Evolutionary conservation across 768 basidiomycete genomes (phyloP).

Genomic region (Serpula lacrymans): DNA sequence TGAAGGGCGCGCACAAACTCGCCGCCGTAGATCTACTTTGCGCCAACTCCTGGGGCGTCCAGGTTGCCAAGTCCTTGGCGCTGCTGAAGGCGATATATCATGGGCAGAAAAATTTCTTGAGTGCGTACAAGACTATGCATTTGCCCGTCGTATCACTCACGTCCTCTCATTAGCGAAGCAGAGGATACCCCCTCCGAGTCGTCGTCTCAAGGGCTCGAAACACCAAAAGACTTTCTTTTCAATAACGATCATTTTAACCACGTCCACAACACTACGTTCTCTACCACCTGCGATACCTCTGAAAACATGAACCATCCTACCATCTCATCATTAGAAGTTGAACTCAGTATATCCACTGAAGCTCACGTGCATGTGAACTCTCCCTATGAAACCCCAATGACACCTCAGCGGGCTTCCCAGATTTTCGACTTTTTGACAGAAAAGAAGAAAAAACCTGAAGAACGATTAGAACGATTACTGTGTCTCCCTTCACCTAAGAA

Average conservation of each 20-base stretch:
- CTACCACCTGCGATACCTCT: conserved; percentile 47
- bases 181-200: conserved; percentile 39
- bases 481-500: conserved; percentile 27
- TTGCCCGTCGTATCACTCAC: neutral
- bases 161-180: conserved; percentile 36
- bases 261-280: conserved; percentile 34
- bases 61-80: conserved; percentile 25
- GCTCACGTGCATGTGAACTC: conserved; percentile 18
- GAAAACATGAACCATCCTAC: conserved; percentile 32
- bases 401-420: conserved; percentile 69
- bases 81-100: conserved; percentile 71
- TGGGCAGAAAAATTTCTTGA: conserved; percentile 78
- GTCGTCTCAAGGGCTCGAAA: conserved; percentile 48
- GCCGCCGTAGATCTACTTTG: conserved; percentile 67
- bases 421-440: conserved; percentile 70
- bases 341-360: conserved; percentile 54
- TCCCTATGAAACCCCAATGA: conserved; percentile 42
- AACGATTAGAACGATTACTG: conserved; percentile 23
- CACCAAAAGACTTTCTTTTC: conserved; percentile 43
- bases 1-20: conserved; percentile 49
- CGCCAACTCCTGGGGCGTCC: conserved; percentile 68
- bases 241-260: conserved; percentile 37
- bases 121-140: conserved; percentile 34
- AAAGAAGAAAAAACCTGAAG: conserved; percentile 39
- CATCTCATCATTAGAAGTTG: conserved; percentile 76